Conservation (phyloP, 2,329 filamentous ascomycete genomes). For the Pseudogymnoascus sp. region DNA sequence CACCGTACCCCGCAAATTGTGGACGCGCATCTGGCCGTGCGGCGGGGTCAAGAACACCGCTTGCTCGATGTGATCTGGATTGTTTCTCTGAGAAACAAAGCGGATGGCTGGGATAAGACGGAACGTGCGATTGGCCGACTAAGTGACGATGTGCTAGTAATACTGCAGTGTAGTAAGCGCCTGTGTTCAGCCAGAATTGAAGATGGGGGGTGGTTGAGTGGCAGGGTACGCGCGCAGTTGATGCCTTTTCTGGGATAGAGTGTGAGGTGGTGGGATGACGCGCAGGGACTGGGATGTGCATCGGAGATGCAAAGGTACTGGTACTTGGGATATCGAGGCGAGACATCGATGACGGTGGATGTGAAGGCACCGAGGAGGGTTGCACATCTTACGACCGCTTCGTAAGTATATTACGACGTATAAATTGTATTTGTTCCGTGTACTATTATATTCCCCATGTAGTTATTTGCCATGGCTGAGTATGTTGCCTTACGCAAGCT, state of each 20-base stretch:
- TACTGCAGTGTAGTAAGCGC: background rate
- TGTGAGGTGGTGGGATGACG: constrained; percentile 2
- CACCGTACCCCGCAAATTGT: background rate
- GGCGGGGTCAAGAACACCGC: background rate
- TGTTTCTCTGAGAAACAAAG: background rate
- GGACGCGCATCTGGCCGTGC: background rate
- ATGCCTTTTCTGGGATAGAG: background rate
- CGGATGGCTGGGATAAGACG: constrained; percentile 5
- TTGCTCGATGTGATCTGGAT: background rate
- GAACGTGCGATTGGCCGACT: background rate
- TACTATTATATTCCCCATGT: background rate
- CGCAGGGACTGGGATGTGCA: background rate
- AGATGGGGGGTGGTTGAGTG: background rate
- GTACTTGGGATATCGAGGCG: background rate
- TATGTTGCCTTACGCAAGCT: background rate
- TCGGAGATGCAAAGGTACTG: background rate
- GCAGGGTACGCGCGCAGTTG: background rate
- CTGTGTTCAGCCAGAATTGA: constrained; percentile 3
- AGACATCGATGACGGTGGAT: background rate
- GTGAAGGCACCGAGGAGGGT: background rate
- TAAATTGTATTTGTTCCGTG: background rate
- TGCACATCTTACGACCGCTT: background rate
- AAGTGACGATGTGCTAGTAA: background rate
- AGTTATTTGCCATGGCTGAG: background rate
- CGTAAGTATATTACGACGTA: background rate